A percentile compares a stretch with the other conserved stretches of the same genome.
These are phyloP conservation scores for Cordyceps tenuipes DNA, from an alignment of 2,329 filamentous ascomycete species.

Conservation along the genomic window DNA sequence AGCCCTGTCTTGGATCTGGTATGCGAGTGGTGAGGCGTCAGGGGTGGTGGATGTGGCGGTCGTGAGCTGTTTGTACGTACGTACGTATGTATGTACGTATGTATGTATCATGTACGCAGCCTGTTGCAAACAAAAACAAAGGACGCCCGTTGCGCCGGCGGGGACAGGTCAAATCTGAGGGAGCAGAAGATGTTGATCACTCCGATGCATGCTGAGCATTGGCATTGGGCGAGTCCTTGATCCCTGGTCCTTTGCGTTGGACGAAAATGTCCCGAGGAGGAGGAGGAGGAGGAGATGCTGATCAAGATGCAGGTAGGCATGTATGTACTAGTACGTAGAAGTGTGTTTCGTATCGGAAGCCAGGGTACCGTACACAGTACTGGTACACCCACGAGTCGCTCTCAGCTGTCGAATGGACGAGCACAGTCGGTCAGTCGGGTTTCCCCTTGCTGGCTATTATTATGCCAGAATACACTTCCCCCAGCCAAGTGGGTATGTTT, in stretches of 20 bases:
- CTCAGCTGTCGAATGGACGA: conserved; percentile 3
- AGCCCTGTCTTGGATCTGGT: background rate
- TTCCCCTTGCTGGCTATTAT: no score
- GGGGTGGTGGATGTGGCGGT: background rate
- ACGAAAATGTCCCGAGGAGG: background rate
- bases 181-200: background rate
- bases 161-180: background rate
- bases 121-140: conserved; percentile 5
- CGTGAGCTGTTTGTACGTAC: background rate
- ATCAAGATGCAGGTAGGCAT: background rate
- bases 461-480: background rate
- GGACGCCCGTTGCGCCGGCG: background rate
- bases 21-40: background rate
- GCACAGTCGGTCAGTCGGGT: background rate
- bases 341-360: background rate
- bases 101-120: no score
- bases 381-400: conserved; percentile 1
- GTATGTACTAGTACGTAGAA: no score
- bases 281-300: no score
- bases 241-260: background rate
- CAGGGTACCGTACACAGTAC: background rate
- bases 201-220: background rate
- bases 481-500: background rate
- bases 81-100: no score
- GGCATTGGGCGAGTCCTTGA: background rate